A percentile compares a stretch with the other conserved stretches of the same genome.
Evolutionary conservation across 768 basidiomycete genomes (phyloP).

Genomic region (Amanita rubescens): DNA sequence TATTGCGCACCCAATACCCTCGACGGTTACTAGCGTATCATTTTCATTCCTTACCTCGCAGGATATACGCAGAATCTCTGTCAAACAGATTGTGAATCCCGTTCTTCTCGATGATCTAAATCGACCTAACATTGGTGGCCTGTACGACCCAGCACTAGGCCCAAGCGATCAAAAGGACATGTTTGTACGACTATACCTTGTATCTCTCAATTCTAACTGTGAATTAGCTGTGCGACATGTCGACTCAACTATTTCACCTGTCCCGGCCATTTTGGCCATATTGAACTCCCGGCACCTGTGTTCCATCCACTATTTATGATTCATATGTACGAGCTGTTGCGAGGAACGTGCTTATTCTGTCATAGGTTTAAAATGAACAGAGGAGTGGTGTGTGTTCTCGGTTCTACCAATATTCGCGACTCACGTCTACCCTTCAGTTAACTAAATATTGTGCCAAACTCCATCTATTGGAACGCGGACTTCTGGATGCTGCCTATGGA

Average conservation of each 20-base stretch:
- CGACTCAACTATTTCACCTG: constrained; percentile 89
- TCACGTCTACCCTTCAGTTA: constrained; percentile 36
- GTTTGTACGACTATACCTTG: constrained; percentile 40
- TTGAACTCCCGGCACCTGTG: constrained; percentile 90
- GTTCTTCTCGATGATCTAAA: constrained; percentile 90
- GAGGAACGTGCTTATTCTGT: constrained; percentile 89
- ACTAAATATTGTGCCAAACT: constrained; percentile 83
- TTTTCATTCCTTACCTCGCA: constrained; percentile 89
- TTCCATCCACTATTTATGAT: constrained; percentile 96
- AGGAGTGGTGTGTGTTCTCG: constrained; percentile 44
- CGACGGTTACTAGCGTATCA: constrained; percentile 74
- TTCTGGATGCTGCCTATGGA: constrained; percentile 71
- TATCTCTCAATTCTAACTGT: constrained; percentile 11
- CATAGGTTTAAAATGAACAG: constrained; percentile 82
- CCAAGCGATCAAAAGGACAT: constrained; percentile 86
- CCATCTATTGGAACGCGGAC: constrained; percentile 81
- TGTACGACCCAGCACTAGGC: constrained; percentile 94
- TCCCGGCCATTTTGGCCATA: constrained; percentile 97
- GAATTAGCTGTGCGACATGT: constrained; percentile 83
- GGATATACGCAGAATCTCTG: constrained; percentile 91
- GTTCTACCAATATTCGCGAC: background rate
- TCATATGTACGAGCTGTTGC: constrained; percentile 81
- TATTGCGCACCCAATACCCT: constrained; percentile 83
- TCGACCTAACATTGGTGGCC: constrained; percentile 82
- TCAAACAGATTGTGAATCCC: constrained; percentile 94